These are phyloP conservation scores for Hypoxylon fragiforme DNA, from an alignment of 495 filamentous ascomycete species.

Conservation along the genomic window DNA sequence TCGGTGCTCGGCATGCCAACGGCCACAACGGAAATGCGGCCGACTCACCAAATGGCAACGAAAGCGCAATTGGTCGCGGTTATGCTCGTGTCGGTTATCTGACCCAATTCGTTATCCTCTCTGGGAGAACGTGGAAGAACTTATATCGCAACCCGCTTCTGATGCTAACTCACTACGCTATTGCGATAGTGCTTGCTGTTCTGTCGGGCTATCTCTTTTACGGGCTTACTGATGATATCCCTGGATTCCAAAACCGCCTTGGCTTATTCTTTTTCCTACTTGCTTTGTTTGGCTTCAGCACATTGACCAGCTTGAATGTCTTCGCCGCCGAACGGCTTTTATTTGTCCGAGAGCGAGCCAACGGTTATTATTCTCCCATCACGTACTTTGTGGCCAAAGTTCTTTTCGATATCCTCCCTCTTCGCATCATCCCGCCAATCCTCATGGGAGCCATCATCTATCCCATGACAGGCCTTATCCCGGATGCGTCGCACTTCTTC, in stretches of 20 bases:
- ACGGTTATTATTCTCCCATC: constrained; percentile 95
- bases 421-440: constrained; percentile 91
- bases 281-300: constrained; percentile 95
- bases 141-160: constrained; percentile 97
- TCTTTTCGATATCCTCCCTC: constrained; percentile 90
- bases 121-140: constrained; percentile 91
- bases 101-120: constrained; percentile 87
- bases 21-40: constrained; percentile 64
- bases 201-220: constrained; percentile 96
- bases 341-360: constrained; percentile 92
- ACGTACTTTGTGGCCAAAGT: constrained; percentile 97
- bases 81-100: constrained; percentile 78
- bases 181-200: constrained; percentile 90
- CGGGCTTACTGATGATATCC: constrained; percentile 90
- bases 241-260: constrained; percentile 97
- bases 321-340: constrained; percentile 91
- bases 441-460: constrained; percentile 98
- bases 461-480: constrained; percentile 94
- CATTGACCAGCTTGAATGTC: constrained; percentile 87
- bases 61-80: constrained; percentile 66
- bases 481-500: constrained; percentile 81
- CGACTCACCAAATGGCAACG: constrained; percentile 45
- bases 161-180: constrained; percentile 99
- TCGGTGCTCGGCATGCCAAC: constrained; percentile 65
- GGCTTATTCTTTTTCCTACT: constrained; percentile 98